These are phyloP conservation scores for Pseudogymnoascus sp. DNA, from an alignment of 2,329 filamentous ascomycete genomes.

Conservation along the genomic window DNA sequence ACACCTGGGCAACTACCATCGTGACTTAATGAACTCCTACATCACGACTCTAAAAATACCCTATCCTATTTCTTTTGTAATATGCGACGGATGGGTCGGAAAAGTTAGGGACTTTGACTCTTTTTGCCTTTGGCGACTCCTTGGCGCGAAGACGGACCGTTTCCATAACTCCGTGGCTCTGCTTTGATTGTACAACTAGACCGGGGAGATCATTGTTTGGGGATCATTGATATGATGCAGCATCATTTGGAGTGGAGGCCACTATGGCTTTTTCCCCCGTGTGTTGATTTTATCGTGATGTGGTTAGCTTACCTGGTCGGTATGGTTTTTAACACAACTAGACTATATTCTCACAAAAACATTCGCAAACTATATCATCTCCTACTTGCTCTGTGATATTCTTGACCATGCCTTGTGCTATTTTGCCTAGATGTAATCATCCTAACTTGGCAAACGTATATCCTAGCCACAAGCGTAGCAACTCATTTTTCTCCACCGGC, in stretches of 20 bases:
- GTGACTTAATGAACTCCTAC: constrained; percentile 11
- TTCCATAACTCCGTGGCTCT: constrained; percentile 1
- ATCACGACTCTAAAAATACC: constrained; percentile 10
- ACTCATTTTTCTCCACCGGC: background rate
- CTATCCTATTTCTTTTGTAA: constrained; percentile 11
- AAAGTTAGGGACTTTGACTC: constrained; percentile 6
- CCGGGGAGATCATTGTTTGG: constrained; percentile 8
- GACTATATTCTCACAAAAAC: constrained; percentile 11
- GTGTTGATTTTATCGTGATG: constrained; percentile 4
- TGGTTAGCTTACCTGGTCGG: constrained; percentile 7
- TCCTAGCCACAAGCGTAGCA: background rate
- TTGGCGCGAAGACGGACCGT: constrained; percentile 4
- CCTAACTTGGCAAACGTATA: no score
- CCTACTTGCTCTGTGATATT: background rate
- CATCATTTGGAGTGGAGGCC: background rate
- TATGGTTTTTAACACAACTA: constrained; percentile 10
- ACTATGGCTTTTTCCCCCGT: background rate
- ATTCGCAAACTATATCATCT: constrained; percentile 7
- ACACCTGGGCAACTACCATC: constrained; percentile 3
- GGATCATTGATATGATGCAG: background rate
- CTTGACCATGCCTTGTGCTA: background rate
- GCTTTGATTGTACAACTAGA: constrained; percentile 9
- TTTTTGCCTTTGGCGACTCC: constrained; percentile 5
- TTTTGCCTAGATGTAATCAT: background rate
- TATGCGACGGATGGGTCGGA: constrained; percentile 9